Percentiles rank a stretch among this genome's conserved stretches.
These are phyloP conservation scores for Thermothelomyces thermophilus DNA, from an alignment of 2,329 filamentous ascomycete genomes.

Conservation along the genomic window DNA sequence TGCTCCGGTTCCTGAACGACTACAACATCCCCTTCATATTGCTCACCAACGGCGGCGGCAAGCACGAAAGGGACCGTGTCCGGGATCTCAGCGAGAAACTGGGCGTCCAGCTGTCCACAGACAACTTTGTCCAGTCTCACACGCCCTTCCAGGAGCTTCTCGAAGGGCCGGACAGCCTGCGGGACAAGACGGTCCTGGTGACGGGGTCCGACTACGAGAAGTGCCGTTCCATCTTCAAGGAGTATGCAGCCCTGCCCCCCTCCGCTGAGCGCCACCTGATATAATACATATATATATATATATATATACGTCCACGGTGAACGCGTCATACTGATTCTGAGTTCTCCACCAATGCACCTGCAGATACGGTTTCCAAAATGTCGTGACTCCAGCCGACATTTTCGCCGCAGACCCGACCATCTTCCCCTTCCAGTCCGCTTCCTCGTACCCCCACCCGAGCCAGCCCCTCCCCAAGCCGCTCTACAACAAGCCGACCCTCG, in stretches of 20 bases:
- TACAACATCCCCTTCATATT: conserved; percentile 85
- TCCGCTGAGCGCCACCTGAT: background rate
- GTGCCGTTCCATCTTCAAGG: conserved; percentile 67
- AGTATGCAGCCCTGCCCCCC: conserved; percentile 38
- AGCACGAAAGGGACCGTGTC: conserved; percentile 68
- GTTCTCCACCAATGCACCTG: too few species aligned
- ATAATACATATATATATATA: too few species aligned
- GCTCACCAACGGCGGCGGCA: conserved; percentile 91
- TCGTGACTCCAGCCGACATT: conserved; percentile 82
- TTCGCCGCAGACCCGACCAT: conserved; percentile 64
- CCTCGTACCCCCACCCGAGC: conserved; percentile 53
- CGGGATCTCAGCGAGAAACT: conserved; percentile 62
- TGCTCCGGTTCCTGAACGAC: conserved; percentile 65
- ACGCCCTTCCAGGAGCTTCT: conserved; percentile 76
- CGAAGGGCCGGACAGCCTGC: conserved; percentile 46
- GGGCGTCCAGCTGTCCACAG: conserved; percentile 54
- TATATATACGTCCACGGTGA: too few species aligned
- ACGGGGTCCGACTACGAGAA: conserved; percentile 62
- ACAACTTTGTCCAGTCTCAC: conserved; percentile 81
- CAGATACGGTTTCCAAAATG: conserved; percentile 61
- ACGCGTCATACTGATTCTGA: too few species aligned
- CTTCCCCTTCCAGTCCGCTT: conserved; percentile 74
- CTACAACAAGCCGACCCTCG: conserved; percentile 30
- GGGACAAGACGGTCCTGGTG: conserved; percentile 64
- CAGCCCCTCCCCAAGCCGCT: conserved; percentile 48